A percentile compares a stretch with the other conserved stretches of the same genome.
phyloP scores from a whole-genome alignment of 805 yeast genomes.

The Naumovozyma castellii region DNA sequence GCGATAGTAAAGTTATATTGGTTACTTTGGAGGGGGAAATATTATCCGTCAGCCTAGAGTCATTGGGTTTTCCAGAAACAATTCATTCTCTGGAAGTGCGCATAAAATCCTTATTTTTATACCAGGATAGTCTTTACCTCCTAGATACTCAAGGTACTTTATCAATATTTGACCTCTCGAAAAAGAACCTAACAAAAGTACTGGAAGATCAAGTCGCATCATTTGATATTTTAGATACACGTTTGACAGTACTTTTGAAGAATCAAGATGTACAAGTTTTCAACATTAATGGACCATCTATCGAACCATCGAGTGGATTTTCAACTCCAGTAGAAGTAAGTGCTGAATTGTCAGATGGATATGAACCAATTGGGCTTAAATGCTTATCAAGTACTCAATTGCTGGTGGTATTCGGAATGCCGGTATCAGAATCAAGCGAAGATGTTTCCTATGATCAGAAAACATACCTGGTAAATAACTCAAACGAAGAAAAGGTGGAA shows the following conservation, averaged over 20 bases:
- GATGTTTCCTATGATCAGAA: slow-evolving; percentile 25
- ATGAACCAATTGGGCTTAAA: slow-evolving; percentile 17
- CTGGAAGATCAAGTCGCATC: slow-evolving; percentile 6
- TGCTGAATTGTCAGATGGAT: slow-evolving; percentile 27
- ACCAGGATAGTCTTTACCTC: slow-evolving; percentile 2
- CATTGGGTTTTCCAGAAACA: slow-evolving; percentile 2
- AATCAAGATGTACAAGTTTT: background rate
- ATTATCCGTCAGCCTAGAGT: slow-evolving; percentile 7
- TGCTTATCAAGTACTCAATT: slow-evolving; percentile 14
- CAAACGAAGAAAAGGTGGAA: background rate
- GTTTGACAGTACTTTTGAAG: background rate
- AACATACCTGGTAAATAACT: slow-evolving; percentile 14
- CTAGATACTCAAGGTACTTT: slow-evolving; percentile 5
- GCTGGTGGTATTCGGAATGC: slow-evolving; percentile 25
- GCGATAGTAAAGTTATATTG: slow-evolving; percentile 26
- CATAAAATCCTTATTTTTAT: background rate
- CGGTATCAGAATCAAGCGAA: slow-evolving; percentile 13
- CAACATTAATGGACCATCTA: background rate
- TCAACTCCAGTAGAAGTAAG: slow-evolving; percentile 22
- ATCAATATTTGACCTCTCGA: slow-evolving; percentile 1
- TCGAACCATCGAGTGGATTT: slow-evolving; percentile 4
- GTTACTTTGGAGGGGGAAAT: slow-evolving; percentile 21
- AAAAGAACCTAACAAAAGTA: background rate
- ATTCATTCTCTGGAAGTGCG: slow-evolving; percentile 3
- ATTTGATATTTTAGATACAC: slow-evolving; percentile 8